Evolutionary conservation across 2,329 filamentous ascomycete species (phyloP).

Genomic region (Pseudogymnoascus destructans): DNA sequence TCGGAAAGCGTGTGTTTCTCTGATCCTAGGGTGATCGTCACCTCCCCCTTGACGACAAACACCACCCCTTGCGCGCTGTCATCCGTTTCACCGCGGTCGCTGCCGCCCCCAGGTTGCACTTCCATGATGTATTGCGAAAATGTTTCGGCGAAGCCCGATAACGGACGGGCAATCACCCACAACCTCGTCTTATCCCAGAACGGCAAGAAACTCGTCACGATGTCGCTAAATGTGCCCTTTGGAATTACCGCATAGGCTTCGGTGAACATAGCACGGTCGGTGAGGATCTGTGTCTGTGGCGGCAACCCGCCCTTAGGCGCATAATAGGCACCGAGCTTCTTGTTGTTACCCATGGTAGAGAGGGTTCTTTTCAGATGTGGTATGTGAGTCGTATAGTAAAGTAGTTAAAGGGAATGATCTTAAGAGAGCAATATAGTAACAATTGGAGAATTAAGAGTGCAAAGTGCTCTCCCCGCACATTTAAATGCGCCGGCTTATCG

Average conservation of each 20-base stretch:
- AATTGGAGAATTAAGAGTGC: not conserved
- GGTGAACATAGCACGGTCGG: conserved; percentile 9
- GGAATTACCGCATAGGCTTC: conserved; percentile 6
- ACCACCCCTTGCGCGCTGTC: not conserved
- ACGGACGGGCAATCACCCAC: conserved; percentile 8
- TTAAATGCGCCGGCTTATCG: not conserved
- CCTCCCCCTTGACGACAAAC: conserved; percentile 2
- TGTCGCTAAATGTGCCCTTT: conserved; percentile 4
- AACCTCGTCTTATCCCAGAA: conserved; percentile 6
- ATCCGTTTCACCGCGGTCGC: conserved; percentile 6
- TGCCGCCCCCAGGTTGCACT: conserved; percentile 4
- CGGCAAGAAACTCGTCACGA: conserved; percentile 7
- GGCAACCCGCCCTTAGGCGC: conserved; percentile 1
- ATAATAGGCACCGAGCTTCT: conserved; percentile 7
- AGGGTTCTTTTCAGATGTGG: not conserved
- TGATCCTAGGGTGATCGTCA: not conserved
- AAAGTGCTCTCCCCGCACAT: not conserved
- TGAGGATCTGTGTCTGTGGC: conserved; percentile 3
- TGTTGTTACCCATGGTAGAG: conserved; percentile 1
- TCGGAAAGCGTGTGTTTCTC: not conserved
- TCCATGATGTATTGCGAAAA: conserved; percentile 9
- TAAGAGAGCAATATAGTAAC: not conserved
- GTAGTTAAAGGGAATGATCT: not conserved
- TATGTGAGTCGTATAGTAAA: not conserved
- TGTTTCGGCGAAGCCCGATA: conserved; percentile 8